Conservation (phyloP, 305 asterid genomes). For the Solanum aculeatissimum region DNA sequence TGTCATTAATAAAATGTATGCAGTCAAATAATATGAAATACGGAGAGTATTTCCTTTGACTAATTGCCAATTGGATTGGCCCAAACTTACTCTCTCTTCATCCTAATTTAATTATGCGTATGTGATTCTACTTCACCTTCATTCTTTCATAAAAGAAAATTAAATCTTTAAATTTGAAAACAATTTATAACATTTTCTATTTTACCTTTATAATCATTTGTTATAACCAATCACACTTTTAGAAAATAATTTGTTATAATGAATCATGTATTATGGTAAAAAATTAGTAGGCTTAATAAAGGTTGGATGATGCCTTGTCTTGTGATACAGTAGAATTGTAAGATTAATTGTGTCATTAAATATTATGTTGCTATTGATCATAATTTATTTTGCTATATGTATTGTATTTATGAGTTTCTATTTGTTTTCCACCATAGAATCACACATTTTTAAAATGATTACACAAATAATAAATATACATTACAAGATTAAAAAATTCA, state of each 20-base stretch:
- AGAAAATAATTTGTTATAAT: too few relatives aligned
- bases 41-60: not conserved
- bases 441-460: not conserved
- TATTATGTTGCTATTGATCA: too few relatives aligned
- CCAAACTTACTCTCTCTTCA: not conserved
- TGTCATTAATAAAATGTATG: too few relatives aligned
- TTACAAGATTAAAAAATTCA: not conserved
- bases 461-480: not conserved
- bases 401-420: too few relatives aligned
- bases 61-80: not conserved
- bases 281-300: too few relatives aligned
- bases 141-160: not conserved
- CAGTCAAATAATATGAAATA: too few relatives aligned
- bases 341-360: too few relatives aligned
- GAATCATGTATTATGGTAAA: too few relatives aligned
- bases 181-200: not conserved
- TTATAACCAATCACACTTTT: not conserved
- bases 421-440: too few relatives aligned
- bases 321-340: too few relatives aligned
- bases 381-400: too few relatives aligned
- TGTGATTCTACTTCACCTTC: not conserved
- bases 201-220: not conserved
- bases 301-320: too few relatives aligned
- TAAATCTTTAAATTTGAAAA: not conserved
- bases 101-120: not conserved